Evolutionary conservation across 2,329 filamentous ascomycete species (phyloP).

Genomic region (Septoria linicola): DNA sequence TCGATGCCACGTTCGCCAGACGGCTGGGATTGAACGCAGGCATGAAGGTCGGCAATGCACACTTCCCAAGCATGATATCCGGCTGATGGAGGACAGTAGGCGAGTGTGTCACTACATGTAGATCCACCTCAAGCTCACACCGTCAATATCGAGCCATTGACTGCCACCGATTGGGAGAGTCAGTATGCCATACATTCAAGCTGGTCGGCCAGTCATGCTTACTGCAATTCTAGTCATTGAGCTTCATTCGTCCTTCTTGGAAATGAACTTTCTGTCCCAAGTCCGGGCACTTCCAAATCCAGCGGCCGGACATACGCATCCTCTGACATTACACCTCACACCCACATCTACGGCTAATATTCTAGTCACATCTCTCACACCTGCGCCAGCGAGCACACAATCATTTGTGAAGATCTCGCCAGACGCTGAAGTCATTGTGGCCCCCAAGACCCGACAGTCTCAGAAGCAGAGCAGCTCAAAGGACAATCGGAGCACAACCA

Average conservation of each 20-base stretch:
- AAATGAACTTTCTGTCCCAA: constrained; percentile 88
- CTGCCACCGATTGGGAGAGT: constrained; percentile 93
- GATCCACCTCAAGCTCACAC: constrained; percentile 90
- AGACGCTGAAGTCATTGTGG: constrained; percentile 95
- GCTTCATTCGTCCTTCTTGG: constrained; percentile 90
- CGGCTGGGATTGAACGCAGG: constrained; percentile 76
- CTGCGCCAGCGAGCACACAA: constrained; percentile 63
- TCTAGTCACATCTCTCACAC: constrained; percentile 77
- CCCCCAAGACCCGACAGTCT: constrained; percentile 75
- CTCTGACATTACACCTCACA: constrained; percentile 87
- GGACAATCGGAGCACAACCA: constrained; percentile 76
- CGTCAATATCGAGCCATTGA: constrained; percentile 93
- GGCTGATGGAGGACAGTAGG: constrained; percentile 43
- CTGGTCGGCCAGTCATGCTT: constrained; percentile 5
- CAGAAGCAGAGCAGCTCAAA: constrained; percentile 60
- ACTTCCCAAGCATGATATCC: neutral
- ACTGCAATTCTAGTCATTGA: constrained; percentile 66
- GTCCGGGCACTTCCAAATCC: constrained; percentile 93
- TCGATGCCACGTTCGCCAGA: constrained; percentile 80
- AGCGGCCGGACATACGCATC: constrained; percentile 60
- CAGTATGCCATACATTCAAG: constrained; percentile 36
- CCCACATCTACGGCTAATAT: constrained; percentile 95
- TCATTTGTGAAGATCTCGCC: constrained; percentile 90
- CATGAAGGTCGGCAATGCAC: constrained; percentile 69
- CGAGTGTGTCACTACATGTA: constrained; percentile 69